Conservation (phyloP, 139 green algal species). For the Chlamydomonas sp. region DNA sequence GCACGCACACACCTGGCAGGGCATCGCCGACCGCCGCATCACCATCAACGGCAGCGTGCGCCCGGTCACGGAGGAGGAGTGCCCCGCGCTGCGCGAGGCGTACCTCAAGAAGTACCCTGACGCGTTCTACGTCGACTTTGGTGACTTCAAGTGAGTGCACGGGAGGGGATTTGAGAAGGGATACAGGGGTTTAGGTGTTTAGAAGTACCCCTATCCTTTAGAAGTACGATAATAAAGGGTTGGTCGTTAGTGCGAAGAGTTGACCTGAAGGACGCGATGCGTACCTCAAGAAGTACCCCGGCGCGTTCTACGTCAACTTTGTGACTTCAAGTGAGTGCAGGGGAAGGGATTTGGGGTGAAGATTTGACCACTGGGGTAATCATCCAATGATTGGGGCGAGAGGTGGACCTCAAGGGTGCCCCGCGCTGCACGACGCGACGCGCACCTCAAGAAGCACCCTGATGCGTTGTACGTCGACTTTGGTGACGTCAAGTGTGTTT, state of each 20-base stretch:
- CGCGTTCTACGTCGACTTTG: slow-evolving; percentile 80
- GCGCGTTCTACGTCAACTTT: slow-evolving; percentile 80
- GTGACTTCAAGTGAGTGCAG: slow-evolving; percentile 52
- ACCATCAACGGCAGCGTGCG: slow-evolving; percentile 50
- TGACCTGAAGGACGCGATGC: slow-evolving; percentile 27
- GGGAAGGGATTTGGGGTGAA: too few species aligned
- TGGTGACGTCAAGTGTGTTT: slow-evolving; percentile 60
- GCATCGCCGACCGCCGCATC: slow-evolving; percentile 55
- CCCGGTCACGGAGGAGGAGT: slow-evolving; percentile 36
- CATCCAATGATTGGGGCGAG: too few species aligned
- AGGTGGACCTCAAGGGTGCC: too few species aligned
- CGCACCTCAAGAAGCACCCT: slow-evolving; percentile 63
- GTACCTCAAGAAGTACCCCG: slow-evolving; percentile 63
- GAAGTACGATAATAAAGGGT: too few species aligned
- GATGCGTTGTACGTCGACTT: slow-evolving; percentile 80
- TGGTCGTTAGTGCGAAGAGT: too few species aligned
- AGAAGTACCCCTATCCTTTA: too few species aligned
- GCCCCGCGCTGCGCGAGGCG: slow-evolving; percentile 27
- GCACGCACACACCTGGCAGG: slow-evolving; percentile 22
- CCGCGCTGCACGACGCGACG: slow-evolving; percentile 31
- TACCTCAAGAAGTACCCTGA: slow-evolving; percentile 66
- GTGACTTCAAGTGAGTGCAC: slow-evolving; percentile 51
- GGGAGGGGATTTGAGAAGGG: background rate
- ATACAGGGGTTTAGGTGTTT: background rate
- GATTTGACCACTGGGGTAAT: too few species aligned